A percentile compares a stretch with the other conserved stretches of the same genome.
Evolutionary conservation across 139 green algal species (phyloP).

Genomic region (Astrephomene gubernaculifera): DNA sequence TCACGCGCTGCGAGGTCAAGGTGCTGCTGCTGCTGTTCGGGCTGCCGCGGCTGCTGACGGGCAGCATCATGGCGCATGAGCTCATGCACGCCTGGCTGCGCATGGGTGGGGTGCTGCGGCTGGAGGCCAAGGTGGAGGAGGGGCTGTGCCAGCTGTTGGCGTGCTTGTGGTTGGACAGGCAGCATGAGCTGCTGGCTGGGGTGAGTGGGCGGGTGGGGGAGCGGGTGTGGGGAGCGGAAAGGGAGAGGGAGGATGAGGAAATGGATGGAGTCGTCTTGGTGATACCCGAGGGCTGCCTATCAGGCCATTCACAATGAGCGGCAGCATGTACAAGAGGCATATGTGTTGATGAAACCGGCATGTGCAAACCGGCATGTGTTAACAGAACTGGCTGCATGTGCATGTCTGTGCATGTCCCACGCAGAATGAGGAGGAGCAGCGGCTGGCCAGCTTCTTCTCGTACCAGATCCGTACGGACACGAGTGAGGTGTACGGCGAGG

Average conservation of each 20-base stretch:
- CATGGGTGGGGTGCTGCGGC: conserved; percentile 68
- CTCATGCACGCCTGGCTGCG: conserved; percentile 93
- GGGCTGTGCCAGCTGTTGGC: conserved; percentile 95
- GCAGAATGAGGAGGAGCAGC: conserved; percentile 64
- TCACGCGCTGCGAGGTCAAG: conserved; percentile 72
- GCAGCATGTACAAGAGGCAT: no score
- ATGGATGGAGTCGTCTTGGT: no score
- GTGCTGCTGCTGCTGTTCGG: conserved; percentile 88
- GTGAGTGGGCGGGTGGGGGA: conserved; percentile 19
- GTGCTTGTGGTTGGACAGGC: conserved; percentile 89
- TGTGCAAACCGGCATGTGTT: no score
- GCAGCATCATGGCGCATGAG: conserved; percentile 92
- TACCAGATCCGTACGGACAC: conserved; percentile 89
- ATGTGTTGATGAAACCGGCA: no score
- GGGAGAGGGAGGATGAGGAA: background rate
- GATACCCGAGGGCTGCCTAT: no score
- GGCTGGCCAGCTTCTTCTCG: conserved; percentile 76
- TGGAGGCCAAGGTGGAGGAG: conserved; percentile 86
- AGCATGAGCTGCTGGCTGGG: conserved; percentile 51
- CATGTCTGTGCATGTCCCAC: no score
- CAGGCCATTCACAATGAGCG: no score
- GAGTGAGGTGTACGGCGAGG: conserved; percentile 88
- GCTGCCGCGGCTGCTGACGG: conserved; percentile 85
- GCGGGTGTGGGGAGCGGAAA: background rate
- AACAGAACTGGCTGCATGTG: no score